phyloP scores from a whole-genome alignment of 1,284 basidiomycete genomes.

The Melampsora medusae region DNA sequence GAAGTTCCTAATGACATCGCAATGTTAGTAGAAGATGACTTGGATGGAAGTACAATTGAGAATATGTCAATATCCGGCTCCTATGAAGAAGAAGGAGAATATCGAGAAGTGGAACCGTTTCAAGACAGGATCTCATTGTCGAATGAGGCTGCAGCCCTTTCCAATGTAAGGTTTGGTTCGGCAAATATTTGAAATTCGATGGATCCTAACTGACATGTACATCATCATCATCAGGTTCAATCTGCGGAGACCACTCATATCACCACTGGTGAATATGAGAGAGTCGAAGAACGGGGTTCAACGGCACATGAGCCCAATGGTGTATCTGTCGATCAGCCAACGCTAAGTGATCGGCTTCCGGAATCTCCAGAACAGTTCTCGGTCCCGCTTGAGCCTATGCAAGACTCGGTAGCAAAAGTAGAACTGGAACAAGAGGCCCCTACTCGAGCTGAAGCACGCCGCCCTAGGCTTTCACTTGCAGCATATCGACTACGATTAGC shows the following conservation, averaged over 20 bases:
- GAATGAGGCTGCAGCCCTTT: background rate
- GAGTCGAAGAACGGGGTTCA: no score
- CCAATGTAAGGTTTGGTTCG: background rate
- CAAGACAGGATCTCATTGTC: background rate
- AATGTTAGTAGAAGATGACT: conserved; percentile 21
- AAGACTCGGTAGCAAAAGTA: background rate
- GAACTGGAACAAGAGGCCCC: background rate
- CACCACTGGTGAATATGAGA: background rate
- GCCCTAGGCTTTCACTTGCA: conserved; percentile 28
- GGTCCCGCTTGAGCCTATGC: background rate
- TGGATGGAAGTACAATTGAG: conserved; percentile 43
- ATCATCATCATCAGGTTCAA: background rate
- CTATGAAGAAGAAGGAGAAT: conserved; percentile 20
- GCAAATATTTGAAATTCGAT: background rate
- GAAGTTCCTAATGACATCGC: no score
- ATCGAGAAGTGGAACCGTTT: background rate
- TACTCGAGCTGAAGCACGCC: background rate
- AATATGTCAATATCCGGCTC: conserved; percentile 29
- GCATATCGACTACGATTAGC: conserved; percentile 28
- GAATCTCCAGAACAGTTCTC: conserved; percentile 1
- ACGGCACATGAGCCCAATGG: no score
- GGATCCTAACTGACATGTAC: background rate
- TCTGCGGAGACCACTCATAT: background rate
- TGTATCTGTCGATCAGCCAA: no score
- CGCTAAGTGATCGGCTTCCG: no score